Evolutionary conservation across 2,329 filamentous ascomycete genomes (phyloP), one percentile per base, ranked within the genome.

Genomic region (Cryphonectria japonica): DNA sequence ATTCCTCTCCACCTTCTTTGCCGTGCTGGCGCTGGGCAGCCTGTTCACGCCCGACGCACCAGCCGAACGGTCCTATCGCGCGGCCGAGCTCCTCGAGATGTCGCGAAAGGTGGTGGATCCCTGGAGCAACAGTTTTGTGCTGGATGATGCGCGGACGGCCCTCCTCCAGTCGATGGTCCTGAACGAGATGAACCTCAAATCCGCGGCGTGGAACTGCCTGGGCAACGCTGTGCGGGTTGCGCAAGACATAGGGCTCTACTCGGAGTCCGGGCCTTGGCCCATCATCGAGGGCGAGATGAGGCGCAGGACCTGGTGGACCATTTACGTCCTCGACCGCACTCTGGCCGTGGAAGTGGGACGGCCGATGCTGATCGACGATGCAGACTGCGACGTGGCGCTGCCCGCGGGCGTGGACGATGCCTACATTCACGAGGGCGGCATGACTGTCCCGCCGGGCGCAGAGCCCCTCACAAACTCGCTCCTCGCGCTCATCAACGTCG

Each of bases 271-370:
- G 0, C 86, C 90, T 0, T 94, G 91, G 86, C 87, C 92, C 2
- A 85, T 90, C 0, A 84, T 97, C 19, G 94, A 97, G 76, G 88
- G 88, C 14, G 95, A 98, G 80, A 94, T 95, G 89, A 89, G 95
- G 69, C 89, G 93, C 72, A 87, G 95, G 69, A 89, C 96, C 2
- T 99, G 95, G 95, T 99, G 96, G 94, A 90, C 93, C 19, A 89
- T 97, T 70, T 98, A 98, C 81, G 89, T 94, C 61, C 90, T 95
- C 83, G 96, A 99, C 82, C 89, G 94, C 73, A 87, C 93, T 37
- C 83, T 97, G 66, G 91, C 94, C 0, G 84, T 97, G 16, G 95
- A 97, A 78, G 85, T 94, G 46, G 93, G 93, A 11, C 90, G 92
- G 66, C 94, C 95, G 0, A 88, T 93, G 69, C 82, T 95, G 74